phyloP scores from a whole-genome alignment of 2,329 filamentous ascomycete genomes.

The Aspergillus pseudoglaucus region DNA sequence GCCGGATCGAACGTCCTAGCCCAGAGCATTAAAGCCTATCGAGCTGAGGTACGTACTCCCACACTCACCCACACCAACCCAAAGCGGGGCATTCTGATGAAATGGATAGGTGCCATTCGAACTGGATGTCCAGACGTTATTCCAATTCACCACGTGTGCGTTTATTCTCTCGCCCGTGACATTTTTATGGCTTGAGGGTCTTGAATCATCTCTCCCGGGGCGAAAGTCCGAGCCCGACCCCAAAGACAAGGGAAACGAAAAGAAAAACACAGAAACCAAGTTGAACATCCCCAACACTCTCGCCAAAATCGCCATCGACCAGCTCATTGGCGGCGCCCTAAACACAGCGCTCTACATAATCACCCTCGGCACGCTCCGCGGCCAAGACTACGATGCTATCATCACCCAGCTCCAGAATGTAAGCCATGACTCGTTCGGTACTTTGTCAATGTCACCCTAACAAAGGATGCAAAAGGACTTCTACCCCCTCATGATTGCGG shows the following conservation, averaged over 20 bases:
- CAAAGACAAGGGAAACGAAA: constrained; percentile 1
- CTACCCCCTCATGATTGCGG: constrained; percentile 29
- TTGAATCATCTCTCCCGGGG: constrained; percentile 50
- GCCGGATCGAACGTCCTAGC: constrained; percentile 51
- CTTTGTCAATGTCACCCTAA: too few species aligned
- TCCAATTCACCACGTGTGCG: constrained; percentile 50
- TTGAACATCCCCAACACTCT: constrained; percentile 30
- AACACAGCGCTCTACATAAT: constrained; percentile 53
- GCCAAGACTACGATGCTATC: constrained; percentile 26
- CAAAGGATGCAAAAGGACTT: constrained; percentile 22
- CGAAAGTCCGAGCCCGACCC: constrained; percentile 20
- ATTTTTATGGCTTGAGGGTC: constrained; percentile 52
- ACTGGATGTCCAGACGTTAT: constrained; percentile 44
- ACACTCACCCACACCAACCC: not conserved
- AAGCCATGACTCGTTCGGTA: constrained; percentile 6
- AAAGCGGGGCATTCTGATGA: not conserved
- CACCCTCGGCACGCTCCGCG: constrained; percentile 46
- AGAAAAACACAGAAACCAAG: constrained; percentile 12
- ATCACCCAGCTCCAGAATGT: constrained; percentile 28
- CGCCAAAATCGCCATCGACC: constrained; percentile 54
- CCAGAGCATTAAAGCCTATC: constrained; percentile 48
- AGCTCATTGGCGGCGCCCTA: constrained; percentile 50
- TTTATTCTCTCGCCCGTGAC: constrained; percentile 52
- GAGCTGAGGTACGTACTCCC: constrained; percentile 30
- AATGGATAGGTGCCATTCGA: constrained; percentile 33